Evolutionary conservation across 2,329 filamentous ascomycete species (phyloP).

Genomic region (Fusarium fujikuroi): DNA sequence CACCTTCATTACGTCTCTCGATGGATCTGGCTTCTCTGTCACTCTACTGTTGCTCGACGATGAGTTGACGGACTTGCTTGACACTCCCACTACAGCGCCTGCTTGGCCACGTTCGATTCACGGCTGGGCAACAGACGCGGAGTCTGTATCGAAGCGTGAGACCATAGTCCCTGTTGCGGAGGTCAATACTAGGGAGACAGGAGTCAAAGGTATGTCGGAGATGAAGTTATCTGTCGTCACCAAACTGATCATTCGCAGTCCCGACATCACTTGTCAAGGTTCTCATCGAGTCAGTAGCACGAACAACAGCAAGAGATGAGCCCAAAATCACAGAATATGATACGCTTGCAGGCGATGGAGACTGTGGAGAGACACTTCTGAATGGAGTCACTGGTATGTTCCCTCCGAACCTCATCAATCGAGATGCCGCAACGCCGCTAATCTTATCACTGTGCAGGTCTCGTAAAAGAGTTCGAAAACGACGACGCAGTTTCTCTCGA

Average conservation of each 20-base stretch:
- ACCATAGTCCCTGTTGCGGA: conserved; percentile 2
- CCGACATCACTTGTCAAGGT: conserved; percentile 30
- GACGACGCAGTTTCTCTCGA: conserved; percentile 27
- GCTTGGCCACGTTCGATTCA: conserved; percentile 41
- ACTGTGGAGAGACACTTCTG: conserved; percentile 49
- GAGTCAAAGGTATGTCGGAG: conserved; percentile 27
- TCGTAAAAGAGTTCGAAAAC: conserved; percentile 39
- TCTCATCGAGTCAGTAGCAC: conserved; percentile 34
- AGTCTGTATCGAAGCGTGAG: conserved; percentile 28
- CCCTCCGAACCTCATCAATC: neutral
- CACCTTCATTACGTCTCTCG: conserved; percentile 40
- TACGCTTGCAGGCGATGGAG: conserved; percentile 49
- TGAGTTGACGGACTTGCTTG: conserved; percentile 33
- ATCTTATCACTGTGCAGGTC: conserved; percentile 12
- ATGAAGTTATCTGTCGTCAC: neutral
- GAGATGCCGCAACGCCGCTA: neutral
- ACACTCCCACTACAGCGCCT: conserved; percentile 38
- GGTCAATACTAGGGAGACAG: conserved; percentile 23
- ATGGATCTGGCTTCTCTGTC: conserved; percentile 40
- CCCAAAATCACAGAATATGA: conserved; percentile 47
- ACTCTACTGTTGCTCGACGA: conserved; percentile 37
- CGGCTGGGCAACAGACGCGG: conserved; percentile 29
- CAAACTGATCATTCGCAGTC: conserved; percentile 13
- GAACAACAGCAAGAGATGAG: conserved; percentile 53
- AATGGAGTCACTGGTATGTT: conserved; percentile 38